Percentiles rank a stretch among this genome's conserved stretches.
These are phyloP conservation scores for Umbelopsis isabellina DNA, from an alignment of 192 early-diverging fungal genomes.

Conservation along the genomic window DNA sequence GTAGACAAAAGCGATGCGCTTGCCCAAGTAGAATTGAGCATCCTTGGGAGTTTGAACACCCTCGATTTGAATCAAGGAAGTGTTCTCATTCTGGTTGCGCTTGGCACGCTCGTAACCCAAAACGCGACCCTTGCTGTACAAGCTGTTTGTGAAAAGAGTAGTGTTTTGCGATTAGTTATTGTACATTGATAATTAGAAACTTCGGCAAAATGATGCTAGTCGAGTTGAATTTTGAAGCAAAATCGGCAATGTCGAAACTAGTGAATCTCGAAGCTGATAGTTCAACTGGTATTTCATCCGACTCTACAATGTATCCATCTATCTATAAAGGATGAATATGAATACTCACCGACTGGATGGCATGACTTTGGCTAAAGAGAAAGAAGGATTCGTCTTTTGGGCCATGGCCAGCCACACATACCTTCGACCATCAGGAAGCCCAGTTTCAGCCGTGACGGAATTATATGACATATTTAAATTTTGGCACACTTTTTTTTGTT, in stretches of 20 bases:
- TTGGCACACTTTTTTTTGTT: too few species aligned
- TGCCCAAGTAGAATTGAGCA: slow-evolving; percentile 96
- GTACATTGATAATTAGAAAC: background rate
- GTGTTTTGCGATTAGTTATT: background rate
- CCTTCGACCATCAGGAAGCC: too few species aligned
- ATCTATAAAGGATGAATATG: slow-evolving; percentile 1
- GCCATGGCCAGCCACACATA: background rate
- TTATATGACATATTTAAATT: too few species aligned
- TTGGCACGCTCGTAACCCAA: slow-evolving; percentile 94
- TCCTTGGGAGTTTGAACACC: slow-evolving; percentile 89
- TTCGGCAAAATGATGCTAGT: background rate
- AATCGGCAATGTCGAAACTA: background rate
- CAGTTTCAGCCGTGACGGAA: too few species aligned
- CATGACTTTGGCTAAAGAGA: slow-evolving; percentile 24
- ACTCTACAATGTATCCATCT: background rate
- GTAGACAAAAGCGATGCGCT: slow-evolving; percentile 98
- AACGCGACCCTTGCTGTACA: slow-evolving; percentile 97
- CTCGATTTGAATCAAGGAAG: slow-evolving; percentile 92
- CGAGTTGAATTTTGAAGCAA: background rate
- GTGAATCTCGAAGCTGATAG: background rate
- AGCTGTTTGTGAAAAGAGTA: slow-evolving; percentile 57
- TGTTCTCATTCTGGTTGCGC: slow-evolving; percentile 90
- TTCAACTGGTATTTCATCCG: background rate
- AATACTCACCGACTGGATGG: slow-evolving; percentile 21
- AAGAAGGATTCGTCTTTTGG: slow-evolving; percentile 20